Evolutionary conservation across 805 yeast species (phyloP), one percentile per base, ranked within the genome.

Genomic region (Candida easanensis): DNA sequence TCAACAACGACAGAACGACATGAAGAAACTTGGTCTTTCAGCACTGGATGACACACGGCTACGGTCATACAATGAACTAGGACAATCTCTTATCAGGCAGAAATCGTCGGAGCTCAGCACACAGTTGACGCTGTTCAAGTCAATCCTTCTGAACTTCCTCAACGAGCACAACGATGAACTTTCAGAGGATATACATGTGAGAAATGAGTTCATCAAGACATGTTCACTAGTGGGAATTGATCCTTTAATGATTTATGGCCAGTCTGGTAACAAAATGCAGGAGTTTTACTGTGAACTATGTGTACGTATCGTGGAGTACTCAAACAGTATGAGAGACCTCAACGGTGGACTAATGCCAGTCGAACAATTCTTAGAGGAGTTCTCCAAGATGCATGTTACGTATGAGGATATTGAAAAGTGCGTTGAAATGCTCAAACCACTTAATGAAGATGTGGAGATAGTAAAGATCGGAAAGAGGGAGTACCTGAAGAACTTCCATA

Each of bases 191-290:
- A 72, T 82, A 0, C 78, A 78, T 44, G 76, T 88, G 54, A 69
- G 95, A 23, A 66, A 74, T 22, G 82, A 86, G 57, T 88, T 89
- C 61, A 79, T 87, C 28, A 74, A 76, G 45, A 81, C 90, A 68
- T 88, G 96, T 56, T 68, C 75, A 4, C 77, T 82, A 52, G 81
- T 89, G 22, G 97, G 97, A 1, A 82, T 89, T 16, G 97, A 90
- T 60, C 93, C 96, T 0, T 61, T 90, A 21, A 41, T 61, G 45
- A 43, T 66, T n/a, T 65, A 64, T 43, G 42, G 60, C 28, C 60
- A 63, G 39, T 64, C 60, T 45, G 50, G 60, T 4, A 44, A 43
- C 30, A 48, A 48, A 32, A 48, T 64, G 31, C 57, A 62, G 35
- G 89, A 84, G 53, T 83, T 76, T 52, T 73, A 74, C 48, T 77